phyloP scores from a whole-genome alignment of 805 yeast genomes.

The Cyberlindnera euphorbiae region DNA sequence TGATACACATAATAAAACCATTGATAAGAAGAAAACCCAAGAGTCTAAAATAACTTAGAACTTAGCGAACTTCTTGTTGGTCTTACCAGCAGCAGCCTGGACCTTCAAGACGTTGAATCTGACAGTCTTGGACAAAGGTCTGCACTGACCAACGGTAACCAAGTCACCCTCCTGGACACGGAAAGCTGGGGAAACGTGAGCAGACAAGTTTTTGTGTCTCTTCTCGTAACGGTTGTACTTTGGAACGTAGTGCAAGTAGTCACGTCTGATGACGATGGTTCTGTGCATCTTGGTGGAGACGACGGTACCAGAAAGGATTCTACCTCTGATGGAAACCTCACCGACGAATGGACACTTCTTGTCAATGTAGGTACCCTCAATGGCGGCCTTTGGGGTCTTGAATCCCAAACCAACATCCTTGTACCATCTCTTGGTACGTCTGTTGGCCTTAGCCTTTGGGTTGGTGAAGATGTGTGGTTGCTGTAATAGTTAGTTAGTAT shows the following conservation, averaged over 20 bases:
- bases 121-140: conserved; percentile 99
- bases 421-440: conserved; percentile 99
- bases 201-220: conserved; percentile 99
- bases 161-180: conserved; percentile 98
- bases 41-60: too few species aligned
- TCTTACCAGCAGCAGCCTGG: conserved; percentile 79
- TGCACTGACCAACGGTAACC: conserved; percentile 99
- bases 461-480: conserved; percentile 99
- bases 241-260: conserved; percentile 99
- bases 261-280: conserved; percentile 99
- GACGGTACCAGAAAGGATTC: conserved; percentile 98
- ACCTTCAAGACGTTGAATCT: conserved; percentile 99
- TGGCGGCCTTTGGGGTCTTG: conserved; percentile 99
- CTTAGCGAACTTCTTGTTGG: conserved; percentile 93
- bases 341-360: conserved; percentile 99
- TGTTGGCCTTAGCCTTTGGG: conserved; percentile 98
- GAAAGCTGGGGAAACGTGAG: conserved; percentile 99
- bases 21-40: not conserved
- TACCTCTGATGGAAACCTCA: conserved; percentile 97
- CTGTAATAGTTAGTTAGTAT: conserved; percentile 48
- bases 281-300: conserved; percentile 99
- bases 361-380: conserved; percentile 98
- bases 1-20: too few species aligned
- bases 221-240: conserved; percentile 99
- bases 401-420: conserved; percentile 99